Percentiles rank a stretch among this genome's conserved stretches.
phyloP scores from a whole-genome alignment of 2,329 filamentous ascomycete species.

The Fusarium robinianum region DNA sequence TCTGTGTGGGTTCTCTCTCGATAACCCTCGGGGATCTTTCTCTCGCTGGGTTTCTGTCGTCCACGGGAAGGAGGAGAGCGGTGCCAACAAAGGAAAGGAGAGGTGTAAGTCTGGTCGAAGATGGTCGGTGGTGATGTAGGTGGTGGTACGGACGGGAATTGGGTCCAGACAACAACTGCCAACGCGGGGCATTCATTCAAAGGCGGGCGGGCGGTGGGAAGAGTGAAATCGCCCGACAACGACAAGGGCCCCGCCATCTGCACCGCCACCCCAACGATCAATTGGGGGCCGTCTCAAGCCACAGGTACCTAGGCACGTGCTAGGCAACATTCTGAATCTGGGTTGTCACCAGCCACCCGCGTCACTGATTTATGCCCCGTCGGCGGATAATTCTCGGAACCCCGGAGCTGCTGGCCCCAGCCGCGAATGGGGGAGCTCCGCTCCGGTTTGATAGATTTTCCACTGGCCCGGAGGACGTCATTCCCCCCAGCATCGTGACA shows the following conservation, averaged over 20 bases:
- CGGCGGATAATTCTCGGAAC: slow-evolving; percentile 25
- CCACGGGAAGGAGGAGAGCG: too few species aligned
- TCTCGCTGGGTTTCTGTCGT: neutral
- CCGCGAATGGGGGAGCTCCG: slow-evolving; percentile 17
- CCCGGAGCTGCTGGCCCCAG: slow-evolving; percentile 7
- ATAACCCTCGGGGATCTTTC: neutral
- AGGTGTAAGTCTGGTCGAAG: slow-evolving; percentile 10
- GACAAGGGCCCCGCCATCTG: slow-evolving; percentile 19
- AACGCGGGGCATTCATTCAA: slow-evolving; percentile 29
- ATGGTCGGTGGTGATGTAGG: slow-evolving; percentile 27
- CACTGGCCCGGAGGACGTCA: slow-evolving; percentile 33
- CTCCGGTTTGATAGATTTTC: slow-evolving; percentile 25
- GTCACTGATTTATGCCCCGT: slow-evolving; percentile 8
- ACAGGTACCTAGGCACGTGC: neutral
- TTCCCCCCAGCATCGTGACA: slow-evolving; percentile 27
- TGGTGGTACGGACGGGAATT: slow-evolving; percentile 23
- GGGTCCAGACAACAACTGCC: slow-evolving; percentile 20
- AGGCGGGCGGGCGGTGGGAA: slow-evolving; percentile 23
- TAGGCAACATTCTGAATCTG: too few species aligned
- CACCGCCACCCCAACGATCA: too few species aligned
- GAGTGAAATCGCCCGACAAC: slow-evolving; percentile 17
- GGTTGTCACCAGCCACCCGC: slow-evolving; percentile 16
- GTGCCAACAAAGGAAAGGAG: slow-evolving; percentile 2
- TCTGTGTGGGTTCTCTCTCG: slow-evolving; percentile 4
- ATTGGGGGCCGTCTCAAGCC: too few species aligned